Evolutionary conservation across 2,329 filamentous ascomycete species (phyloP).

Genomic region (Orbilia blumenaviensis): DNA sequence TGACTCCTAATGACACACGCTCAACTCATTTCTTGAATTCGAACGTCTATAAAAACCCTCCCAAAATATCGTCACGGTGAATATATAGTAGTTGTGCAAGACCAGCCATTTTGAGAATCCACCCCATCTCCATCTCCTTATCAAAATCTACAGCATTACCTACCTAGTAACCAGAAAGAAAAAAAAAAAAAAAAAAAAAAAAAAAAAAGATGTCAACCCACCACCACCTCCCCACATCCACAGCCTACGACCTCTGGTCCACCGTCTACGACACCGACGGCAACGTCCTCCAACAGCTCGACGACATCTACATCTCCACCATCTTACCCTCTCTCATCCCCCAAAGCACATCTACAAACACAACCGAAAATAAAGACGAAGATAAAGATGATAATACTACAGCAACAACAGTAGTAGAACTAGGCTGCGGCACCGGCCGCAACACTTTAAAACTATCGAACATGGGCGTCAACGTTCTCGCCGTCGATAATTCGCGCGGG

Average conservation of each 20-base stretch:
- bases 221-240: conserved; percentile 28
- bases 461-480: conserved; percentile 62
- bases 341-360: conserved; percentile 59
- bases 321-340: conserved; percentile 63
- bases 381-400: too few relatives aligned
- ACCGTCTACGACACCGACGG: conserved; percentile 72
- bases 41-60: not conserved
- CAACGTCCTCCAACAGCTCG: conserved; percentile 73
- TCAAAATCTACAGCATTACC: too few relatives aligned
- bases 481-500: conserved; percentile 67
- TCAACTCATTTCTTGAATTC: conserved; percentile 33
- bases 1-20: conserved; percentile 50
- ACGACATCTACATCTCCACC: conserved; percentile 67
- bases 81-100: too few relatives aligned
- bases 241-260: conserved; percentile 47
- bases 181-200: not conserved
- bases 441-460: conserved; percentile 68
- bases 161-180: not conserved
- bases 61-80: not conserved
- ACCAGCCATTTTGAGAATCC: not conserved
- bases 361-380: too few relatives aligned
- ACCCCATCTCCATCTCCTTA: not conserved
- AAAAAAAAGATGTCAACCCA: not conserved
- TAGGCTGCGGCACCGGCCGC: conserved; percentile 73
- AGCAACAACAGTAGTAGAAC: conserved; percentile 69